Evolutionary conservation across 2,329 filamentous ascomycete species (phyloP).

Genomic region (Diaporthe velutina): DNA sequence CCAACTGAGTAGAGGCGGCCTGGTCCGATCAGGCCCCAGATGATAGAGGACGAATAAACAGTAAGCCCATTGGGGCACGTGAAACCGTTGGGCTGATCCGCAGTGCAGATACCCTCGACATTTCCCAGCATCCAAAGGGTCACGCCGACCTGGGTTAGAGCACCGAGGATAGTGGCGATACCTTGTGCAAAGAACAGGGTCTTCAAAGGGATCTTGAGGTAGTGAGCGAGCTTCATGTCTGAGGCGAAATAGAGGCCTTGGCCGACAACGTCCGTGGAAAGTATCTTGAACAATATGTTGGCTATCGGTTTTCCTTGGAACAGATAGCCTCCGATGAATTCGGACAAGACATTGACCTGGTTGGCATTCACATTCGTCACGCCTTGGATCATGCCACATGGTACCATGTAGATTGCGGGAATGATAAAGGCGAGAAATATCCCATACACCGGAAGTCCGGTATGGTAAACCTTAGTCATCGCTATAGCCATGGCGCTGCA

Average conservation of each 20-base stretch:
- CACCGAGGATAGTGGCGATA: constrained; percentile 60
- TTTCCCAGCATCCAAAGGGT: constrained; percentile 52
- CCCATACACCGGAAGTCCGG: constrained; percentile 58
- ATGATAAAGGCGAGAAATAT: constrained; percentile 59
- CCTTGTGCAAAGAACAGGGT: constrained; percentile 63
- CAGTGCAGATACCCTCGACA: constrained; percentile 56
- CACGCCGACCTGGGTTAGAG: constrained; percentile 56
- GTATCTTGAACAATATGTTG: constrained; percentile 60
- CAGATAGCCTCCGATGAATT: constrained; percentile 62
- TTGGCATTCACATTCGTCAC: constrained; percentile 63
- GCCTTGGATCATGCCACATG: constrained; percentile 58
- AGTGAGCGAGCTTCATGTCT: constrained; percentile 65
- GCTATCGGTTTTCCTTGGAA: constrained; percentile 60
- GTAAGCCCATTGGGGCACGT: constrained; percentile 62
- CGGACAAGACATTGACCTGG: constrained; percentile 60
- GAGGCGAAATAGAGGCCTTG: constrained; percentile 61
- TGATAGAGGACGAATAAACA: constrained; percentile 61
- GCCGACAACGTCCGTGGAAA: constrained; percentile 55
- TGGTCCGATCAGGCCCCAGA: constrained; percentile 67
- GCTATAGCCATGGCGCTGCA: constrained; percentile 51
- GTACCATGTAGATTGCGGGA: constrained; percentile 59
- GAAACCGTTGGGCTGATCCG: constrained; percentile 58
- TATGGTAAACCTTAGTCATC: constrained; percentile 59
- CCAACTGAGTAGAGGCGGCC: constrained; percentile 60
- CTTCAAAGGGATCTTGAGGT: constrained; percentile 62